Evolutionary conservation across 139 green algal genomes (phyloP).

Genomic region (Zygnema cylindricum): DNA sequence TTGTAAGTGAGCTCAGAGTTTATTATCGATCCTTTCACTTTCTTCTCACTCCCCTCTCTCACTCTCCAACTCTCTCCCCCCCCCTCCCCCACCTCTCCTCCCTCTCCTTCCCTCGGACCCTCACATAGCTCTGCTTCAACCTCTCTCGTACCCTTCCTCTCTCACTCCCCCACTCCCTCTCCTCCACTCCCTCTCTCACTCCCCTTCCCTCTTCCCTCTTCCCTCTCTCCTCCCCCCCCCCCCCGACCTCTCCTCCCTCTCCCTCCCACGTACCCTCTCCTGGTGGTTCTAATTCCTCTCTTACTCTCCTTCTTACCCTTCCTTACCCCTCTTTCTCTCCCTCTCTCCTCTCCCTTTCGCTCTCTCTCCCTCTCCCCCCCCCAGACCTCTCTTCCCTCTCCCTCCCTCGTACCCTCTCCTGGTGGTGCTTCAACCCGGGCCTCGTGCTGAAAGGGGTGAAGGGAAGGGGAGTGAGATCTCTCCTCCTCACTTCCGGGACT

Average conservation of each 20-base stretch:
- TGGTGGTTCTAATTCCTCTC: neutral
- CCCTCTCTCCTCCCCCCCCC: neutral
- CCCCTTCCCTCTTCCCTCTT: neutral
- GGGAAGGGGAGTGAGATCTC: constrained; percentile 68
- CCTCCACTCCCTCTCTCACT: neutral
- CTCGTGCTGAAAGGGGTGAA: constrained; percentile 71
- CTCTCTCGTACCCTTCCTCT: constrained; percentile 7
- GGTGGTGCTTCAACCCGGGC: constrained; percentile 90
- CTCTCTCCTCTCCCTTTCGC: neutral
- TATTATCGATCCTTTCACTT: too few relatives aligned
- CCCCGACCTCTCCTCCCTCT: neutral
- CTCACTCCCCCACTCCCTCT: neutral
- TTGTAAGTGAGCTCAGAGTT: too few relatives aligned
- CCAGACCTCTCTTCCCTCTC: constrained; percentile 50
- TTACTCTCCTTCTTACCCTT: neutral
- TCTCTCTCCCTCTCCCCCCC: neutral
- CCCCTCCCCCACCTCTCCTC: neutral
- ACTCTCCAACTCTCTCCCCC: too few relatives aligned
- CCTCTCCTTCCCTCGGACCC: neutral
- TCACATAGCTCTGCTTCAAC: neutral
- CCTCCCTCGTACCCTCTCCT: constrained; percentile 75
- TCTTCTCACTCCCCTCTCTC: too few relatives aligned
- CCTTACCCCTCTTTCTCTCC: constrained; percentile 8
- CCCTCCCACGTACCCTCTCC: neutral
- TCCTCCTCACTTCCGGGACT: constrained; percentile 92